Percentiles rank a stretch among this genome's conserved stretches.
These are phyloP conservation scores for Penicillium sp. DNA, from an alignment of 2,329 filamentous ascomycete species.

Conservation along the genomic window DNA sequence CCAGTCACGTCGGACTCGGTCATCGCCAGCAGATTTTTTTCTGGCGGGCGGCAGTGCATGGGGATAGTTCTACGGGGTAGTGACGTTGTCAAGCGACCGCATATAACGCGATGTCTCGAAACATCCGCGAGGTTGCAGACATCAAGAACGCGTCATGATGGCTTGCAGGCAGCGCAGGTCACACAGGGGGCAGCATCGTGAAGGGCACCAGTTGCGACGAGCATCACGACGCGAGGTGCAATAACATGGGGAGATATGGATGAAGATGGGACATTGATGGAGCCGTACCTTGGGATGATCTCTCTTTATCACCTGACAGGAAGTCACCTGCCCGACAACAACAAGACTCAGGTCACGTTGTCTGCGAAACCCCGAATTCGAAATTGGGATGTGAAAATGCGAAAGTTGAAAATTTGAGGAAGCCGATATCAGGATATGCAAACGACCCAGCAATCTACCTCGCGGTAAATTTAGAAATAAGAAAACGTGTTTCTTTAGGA, in stretches of 20 bases:
- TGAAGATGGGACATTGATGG: slow-evolving; percentile 20
- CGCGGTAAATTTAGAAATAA: slow-evolving; percentile 32
- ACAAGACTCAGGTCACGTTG: slow-evolving; percentile 35
- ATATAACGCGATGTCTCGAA: background rate
- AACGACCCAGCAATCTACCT: slow-evolving; percentile 22
- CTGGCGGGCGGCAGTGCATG: background rate
- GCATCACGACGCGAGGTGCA: slow-evolving; percentile 17
- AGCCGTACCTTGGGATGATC: slow-evolving; percentile 40
- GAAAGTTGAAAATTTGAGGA: slow-evolving; percentile 13
- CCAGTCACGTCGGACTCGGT: slow-evolving; percentile 3
- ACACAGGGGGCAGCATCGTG: slow-evolving; percentile 22
- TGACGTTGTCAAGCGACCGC: background rate
- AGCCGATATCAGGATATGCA: slow-evolving; percentile 10
- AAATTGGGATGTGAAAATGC: slow-evolving; percentile 27
- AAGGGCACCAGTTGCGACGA: slow-evolving; percentile 10
- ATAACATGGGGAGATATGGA: slow-evolving; percentile 19
- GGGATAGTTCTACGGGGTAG: slow-evolving; percentile 1
- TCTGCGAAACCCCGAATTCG: slow-evolving; percentile 29
- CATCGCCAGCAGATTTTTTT: background rate
- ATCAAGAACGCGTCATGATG: slow-evolving; percentile 32
- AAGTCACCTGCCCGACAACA: slow-evolving; percentile 46
- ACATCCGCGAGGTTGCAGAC: slow-evolving; percentile 7
- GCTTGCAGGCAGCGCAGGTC: slow-evolving; percentile 27
- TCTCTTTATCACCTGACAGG: slow-evolving; percentile 46
- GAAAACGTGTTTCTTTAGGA: slow-evolving; percentile 30